phyloP scores from a whole-genome alignment of 2,329 filamentous ascomycete genomes.

The Neoscytalidium dimidiatum region DNA sequence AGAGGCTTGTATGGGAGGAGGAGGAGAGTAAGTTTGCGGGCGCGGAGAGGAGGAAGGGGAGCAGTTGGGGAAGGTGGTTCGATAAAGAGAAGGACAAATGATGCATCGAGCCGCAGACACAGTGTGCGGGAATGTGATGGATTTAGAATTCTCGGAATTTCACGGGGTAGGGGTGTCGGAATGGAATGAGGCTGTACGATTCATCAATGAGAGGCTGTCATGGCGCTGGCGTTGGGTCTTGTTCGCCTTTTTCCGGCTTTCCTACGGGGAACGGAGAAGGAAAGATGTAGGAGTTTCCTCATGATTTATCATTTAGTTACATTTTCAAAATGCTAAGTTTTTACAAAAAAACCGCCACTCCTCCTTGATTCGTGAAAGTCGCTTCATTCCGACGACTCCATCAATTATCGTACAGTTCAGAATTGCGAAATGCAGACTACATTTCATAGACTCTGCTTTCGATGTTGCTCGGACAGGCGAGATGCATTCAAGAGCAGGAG shows the following conservation, averaged over 20 bases:
- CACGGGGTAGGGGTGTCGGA: too few relatives aligned
- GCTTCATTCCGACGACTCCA: neutral
- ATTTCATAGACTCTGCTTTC: too few relatives aligned
- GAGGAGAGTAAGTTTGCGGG: conserved; percentile 67
- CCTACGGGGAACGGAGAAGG: neutral
- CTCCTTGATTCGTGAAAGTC: neutral
- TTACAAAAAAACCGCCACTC: too few relatives aligned
- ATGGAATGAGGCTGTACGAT: too few relatives aligned
- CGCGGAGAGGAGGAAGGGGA: conserved; percentile 54
- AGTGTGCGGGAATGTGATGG: neutral
- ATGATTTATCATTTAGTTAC: neutral
- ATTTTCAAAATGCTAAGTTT: too few relatives aligned
- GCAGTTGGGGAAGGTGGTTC: conserved; percentile 37
- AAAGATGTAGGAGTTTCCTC: neutral
- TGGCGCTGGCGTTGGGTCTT: too few relatives aligned
- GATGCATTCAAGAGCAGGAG: neutral
- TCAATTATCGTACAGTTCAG: conserved; percentile 2
- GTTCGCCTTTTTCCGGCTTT: neutral
- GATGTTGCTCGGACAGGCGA: neutral
- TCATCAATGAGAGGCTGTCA: too few relatives aligned
- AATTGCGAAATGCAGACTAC: neutral
- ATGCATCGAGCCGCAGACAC: too few relatives aligned
- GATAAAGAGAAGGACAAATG: neutral
- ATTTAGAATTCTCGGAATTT: neutral
- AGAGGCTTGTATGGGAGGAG: conserved; percentile 69